A percentile compares a stretch with the other conserved stretches of the same genome.
These are phyloP conservation scores for Phylloporus sp. DNA, from an alignment of 768 basidiomycete genomes.

Conservation along the genomic window DNA sequence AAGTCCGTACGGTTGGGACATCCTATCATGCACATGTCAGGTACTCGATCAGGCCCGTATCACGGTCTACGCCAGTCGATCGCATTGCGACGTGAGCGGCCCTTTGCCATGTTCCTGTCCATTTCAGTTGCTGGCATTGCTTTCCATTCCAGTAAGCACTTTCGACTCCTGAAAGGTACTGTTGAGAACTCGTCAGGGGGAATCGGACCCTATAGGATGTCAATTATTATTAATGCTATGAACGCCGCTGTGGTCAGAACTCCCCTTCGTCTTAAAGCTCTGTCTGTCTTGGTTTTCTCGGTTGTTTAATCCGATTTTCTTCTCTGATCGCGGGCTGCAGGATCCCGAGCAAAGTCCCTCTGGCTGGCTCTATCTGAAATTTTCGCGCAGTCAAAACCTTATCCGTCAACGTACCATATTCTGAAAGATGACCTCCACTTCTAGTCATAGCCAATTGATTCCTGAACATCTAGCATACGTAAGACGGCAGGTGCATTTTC, in stretches of 20 bases:
- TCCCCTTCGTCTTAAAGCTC: slow-evolving; percentile 26
- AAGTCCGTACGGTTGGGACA: slow-evolving; percentile 9
- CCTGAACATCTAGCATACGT: neutral
- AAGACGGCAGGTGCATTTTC: neutral
- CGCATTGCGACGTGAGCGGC: slow-evolving; percentile 43
- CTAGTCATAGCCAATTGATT: neutral
- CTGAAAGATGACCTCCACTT: slow-evolving; percentile 1
- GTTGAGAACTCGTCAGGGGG: slow-evolving; percentile 33
- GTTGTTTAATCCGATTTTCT: slow-evolving; percentile 44
- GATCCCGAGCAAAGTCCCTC: slow-evolving; percentile 41
- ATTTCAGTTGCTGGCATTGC: slow-evolving; percentile 43
- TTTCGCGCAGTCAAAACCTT: neutral
- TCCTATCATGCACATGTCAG: no score
- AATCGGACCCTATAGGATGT: slow-evolving; percentile 37
- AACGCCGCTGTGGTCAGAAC: slow-evolving; percentile 37
- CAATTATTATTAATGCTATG: slow-evolving; percentile 39
- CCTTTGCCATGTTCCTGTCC: slow-evolving; percentile 42
- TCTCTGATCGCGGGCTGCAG: slow-evolving; percentile 48
- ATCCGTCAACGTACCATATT: neutral
- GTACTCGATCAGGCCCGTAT: no score
- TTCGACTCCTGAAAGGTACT: neutral
- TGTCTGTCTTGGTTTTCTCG: slow-evolving; percentile 37
- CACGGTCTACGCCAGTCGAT: slow-evolving; percentile 34
- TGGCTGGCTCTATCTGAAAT: slow-evolving; percentile 37
- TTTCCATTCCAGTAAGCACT: slow-evolving; percentile 43